Conservation (phyloP, 371 early-diverging fungal genomes). For the Lichtheimia ornata region DNA sequence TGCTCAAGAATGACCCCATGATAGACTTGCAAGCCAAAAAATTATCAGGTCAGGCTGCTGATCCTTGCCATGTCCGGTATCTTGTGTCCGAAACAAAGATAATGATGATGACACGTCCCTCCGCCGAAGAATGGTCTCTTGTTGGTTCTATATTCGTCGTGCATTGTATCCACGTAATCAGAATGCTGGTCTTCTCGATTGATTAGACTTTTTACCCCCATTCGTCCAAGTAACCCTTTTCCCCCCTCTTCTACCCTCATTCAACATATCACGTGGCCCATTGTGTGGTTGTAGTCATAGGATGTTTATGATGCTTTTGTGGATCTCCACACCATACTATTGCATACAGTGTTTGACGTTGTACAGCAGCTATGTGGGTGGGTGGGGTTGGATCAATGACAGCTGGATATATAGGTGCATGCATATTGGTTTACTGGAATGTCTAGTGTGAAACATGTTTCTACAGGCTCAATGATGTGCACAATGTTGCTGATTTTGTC, state of each 20-base stretch:
- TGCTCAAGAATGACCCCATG: too few relatives aligned
- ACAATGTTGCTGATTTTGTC: constrained; percentile 26
- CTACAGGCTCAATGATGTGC: not conserved
- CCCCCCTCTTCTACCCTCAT: not conserved
- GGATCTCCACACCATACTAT: not conserved
- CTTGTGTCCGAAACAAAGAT: too few relatives aligned
- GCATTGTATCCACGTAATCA: too few relatives aligned
- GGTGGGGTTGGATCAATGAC: too few relatives aligned
- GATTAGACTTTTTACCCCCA: not conserved
- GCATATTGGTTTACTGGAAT: too few relatives aligned
- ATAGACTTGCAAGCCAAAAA: too few relatives aligned
- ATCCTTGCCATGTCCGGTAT: too few relatives aligned
- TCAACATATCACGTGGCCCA: not conserved
- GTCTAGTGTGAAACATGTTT: not conserved
- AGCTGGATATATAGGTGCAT: too few relatives aligned
- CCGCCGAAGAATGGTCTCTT: too few relatives aligned
- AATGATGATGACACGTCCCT: too few relatives aligned
- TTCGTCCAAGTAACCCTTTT: not conserved
- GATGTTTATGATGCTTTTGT: not conserved
- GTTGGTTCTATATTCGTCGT: too few relatives aligned
- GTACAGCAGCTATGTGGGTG: not conserved
- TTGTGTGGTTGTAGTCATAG: not conserved
- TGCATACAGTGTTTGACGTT: not conserved
- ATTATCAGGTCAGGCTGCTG: too few relatives aligned
- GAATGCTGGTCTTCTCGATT: not conserved